Percentiles rank a stretch among this genome's conserved stretches.
Evolutionary conservation across 2,329 filamentous ascomycete genomes (phyloP).

Genomic region (Xylariaceae sp.): DNA sequence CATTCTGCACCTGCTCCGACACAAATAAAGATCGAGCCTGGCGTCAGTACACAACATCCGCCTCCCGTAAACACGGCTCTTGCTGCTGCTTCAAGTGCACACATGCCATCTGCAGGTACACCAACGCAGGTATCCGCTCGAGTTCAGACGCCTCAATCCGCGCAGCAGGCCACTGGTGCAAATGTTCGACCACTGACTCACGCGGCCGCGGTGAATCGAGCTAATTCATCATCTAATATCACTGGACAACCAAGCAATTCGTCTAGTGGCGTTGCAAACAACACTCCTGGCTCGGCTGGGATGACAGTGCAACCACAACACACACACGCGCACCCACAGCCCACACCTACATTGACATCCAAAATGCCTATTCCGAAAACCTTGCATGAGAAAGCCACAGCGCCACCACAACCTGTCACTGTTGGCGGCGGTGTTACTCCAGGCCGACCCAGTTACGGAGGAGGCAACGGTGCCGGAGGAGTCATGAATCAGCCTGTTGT

Average conservation of each 20-base stretch:
- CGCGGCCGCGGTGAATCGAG: conserved; percentile 42
- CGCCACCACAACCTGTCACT: conserved; percentile 74
- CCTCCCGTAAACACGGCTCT: conserved; percentile 58
- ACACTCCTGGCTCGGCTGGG: conserved; percentile 36
- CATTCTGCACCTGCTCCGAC: conserved; percentile 34
- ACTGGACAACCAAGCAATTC: conserved; percentile 39
- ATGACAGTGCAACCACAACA: conserved; percentile 49
- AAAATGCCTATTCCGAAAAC: conserved; percentile 87
- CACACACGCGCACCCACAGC: conserved; percentile 57
- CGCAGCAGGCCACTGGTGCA: conserved; percentile 31
- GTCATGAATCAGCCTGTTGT: conserved; percentile 89
- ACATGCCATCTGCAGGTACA: conserved; percentile 52
- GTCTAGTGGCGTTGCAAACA: conserved; percentile 28
- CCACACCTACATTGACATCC: conserved; percentile 51
- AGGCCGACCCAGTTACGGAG: conserved; percentile 82
- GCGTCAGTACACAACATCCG: conserved; percentile 44
- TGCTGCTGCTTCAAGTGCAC: conserved; percentile 44
- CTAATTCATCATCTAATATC: conserved; percentile 41
- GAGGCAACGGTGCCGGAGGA: conserved; percentile 79
- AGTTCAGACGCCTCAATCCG: conserved; percentile 56
- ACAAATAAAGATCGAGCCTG: conserved; percentile 48
- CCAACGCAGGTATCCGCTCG: conserved; percentile 57
- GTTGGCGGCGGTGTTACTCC: conserved; percentile 68
- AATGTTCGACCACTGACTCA: conserved; percentile 37
- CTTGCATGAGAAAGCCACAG: conserved; percentile 70